Conservation (phyloP, 2,329 filamentous ascomycete genomes). For the Scortechinia acanthostroma region DNA sequence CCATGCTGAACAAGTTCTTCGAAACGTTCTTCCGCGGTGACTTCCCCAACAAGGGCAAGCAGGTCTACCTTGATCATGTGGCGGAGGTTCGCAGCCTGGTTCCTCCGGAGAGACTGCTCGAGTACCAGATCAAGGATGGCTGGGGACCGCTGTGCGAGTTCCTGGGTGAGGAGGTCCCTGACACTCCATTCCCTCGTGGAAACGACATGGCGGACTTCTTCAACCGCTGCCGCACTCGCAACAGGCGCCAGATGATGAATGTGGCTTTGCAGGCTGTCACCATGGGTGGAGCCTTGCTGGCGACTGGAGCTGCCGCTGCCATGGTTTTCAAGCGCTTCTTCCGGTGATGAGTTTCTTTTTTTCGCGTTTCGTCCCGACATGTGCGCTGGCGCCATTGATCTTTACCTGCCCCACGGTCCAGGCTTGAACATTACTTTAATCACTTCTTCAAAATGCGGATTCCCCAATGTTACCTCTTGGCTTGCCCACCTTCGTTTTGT, state of each 20-base stretch:
- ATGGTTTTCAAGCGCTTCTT: slow-evolving; percentile 28
- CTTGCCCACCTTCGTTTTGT: too few species aligned
- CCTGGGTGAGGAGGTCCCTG: slow-evolving; percentile 7
- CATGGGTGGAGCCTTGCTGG: slow-evolving; percentile 35
- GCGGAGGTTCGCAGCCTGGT: slow-evolving; percentile 31
- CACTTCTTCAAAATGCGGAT: too few species aligned
- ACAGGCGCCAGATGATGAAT: slow-evolving; percentile 47
- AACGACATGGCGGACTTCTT: slow-evolving; percentile 47
- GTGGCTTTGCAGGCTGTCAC: slow-evolving; percentile 39
- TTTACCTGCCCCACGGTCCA: too few species aligned
- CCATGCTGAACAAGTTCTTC: slow-evolving; percentile 66
- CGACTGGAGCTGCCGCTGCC: slow-evolving; percentile 27
- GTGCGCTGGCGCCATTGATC: too few species aligned
- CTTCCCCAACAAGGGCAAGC: slow-evolving; percentile 58
- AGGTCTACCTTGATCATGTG: slow-evolving; percentile 49
- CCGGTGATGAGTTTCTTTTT: too few species aligned
- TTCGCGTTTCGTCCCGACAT: too few species aligned
- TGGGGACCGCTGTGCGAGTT: slow-evolving; percentile 10
- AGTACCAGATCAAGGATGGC: slow-evolving; percentile 8
- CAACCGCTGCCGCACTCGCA: slow-evolving; percentile 39
- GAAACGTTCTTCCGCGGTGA: slow-evolving; percentile 62
- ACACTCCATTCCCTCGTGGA: slow-evolving; percentile 26
- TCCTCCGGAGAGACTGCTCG: slow-evolving; percentile 8
- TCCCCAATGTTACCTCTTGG: too few species aligned
- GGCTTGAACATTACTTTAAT: too few species aligned